phyloP scores from a whole-genome alignment of 495 filamentous ascomycete genomes.

The Acidiella bohemica region DNA sequence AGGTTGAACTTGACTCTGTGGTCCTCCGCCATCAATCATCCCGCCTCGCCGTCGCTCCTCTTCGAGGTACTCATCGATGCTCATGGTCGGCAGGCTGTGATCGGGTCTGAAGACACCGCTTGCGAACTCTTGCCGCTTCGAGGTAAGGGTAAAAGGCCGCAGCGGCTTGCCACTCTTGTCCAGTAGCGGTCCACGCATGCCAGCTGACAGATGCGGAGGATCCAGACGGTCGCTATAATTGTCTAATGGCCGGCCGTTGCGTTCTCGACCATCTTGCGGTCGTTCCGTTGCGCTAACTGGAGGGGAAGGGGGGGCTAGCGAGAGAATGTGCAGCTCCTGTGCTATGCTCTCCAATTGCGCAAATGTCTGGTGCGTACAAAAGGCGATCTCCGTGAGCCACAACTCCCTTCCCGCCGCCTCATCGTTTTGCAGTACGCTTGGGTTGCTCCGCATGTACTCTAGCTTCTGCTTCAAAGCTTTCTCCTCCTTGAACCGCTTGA shows the following conservation, averaged over 20 bases:
- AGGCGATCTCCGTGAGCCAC: conserved; percentile 58
- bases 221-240: conserved; percentile 70
- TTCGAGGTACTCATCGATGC: conserved; percentile 91
- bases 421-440: conserved; percentile 49
- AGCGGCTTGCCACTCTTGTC: conserved; percentile 71
- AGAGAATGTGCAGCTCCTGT: conserved; percentile 70
- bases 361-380: conserved; percentile 67
- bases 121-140: conserved; percentile 57
- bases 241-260: conserved; percentile 28
- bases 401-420: conserved; percentile 67
- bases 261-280: conserved; percentile 19
- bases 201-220: conserved; percentile 38
- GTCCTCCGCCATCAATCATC: conserved; percentile 86
- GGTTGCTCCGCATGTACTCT: conserved; percentile 52
- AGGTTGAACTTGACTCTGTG: conserved; percentile 52
- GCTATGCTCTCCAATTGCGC: conserved; percentile 70
- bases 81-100: conserved; percentile 93
- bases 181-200: conserved; percentile 59
- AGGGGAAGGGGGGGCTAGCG: conserved; percentile 48
- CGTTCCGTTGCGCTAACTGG: conserved; percentile 13
- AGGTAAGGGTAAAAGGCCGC: conserved; percentile 74
- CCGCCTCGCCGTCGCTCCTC: conserved; percentile 77
- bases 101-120: conserved; percentile 79
- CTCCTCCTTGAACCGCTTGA: conserved; percentile 70
- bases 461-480: conserved; percentile 76